Base-by-base conservation (phyloP, 2,329 filamentous ascomycete species). In the Epichloe hybrida region DNA sequence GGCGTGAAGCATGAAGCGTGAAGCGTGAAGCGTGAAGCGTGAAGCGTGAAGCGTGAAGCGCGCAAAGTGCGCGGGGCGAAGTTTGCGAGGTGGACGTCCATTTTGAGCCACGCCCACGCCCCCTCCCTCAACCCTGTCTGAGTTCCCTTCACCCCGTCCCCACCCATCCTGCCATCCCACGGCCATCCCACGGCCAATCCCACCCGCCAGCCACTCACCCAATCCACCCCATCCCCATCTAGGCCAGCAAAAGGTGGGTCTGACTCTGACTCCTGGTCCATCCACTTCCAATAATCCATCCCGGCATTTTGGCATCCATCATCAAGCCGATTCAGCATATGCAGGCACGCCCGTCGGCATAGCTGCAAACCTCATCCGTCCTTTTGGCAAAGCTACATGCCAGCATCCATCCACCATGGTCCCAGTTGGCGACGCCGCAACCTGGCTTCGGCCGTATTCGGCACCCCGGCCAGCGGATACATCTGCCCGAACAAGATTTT, bases 281-380 rank as follows among this genome's bases (percentile, higher is more conserved):
- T 45, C 44, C 45, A 49, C 50, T 43, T 43, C 39, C 35, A 34
- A 17, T 40, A 31, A 27, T 44, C 52, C 35, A 54, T 48, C 52
- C 39, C 27, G 46, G 39, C 40, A 38, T 12, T 47, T 51, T 41
- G 40, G 45, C 52, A 51, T 42, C 49, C 50, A 34, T 34, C 35
- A 35, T 35, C 35, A 21, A 34, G 46, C 46, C 17, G 21, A 43
- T 44, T 39, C 31, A 45, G 43, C 50, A 39, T 42, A 50, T 41
- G 42, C 47, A 50, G 47, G 47, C 43, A 49, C 37, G 37, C 40
- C 51, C 42, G 27, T 3, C 27, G 48, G 48, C n/a, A n/a, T 36
- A 20, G 38, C n/a, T 41, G 34, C 39, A 12, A 43, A 46, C 38
- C 23, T 39, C 48, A n/a, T 48, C 40, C 36, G 38, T 52, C 31